Percentiles rank a stretch among this genome's conserved stretches.
Evolutionary conservation across 176 grass and related monocot genomes (phyloP).

Genomic region (Rhynchospora breviuscula): DNA sequence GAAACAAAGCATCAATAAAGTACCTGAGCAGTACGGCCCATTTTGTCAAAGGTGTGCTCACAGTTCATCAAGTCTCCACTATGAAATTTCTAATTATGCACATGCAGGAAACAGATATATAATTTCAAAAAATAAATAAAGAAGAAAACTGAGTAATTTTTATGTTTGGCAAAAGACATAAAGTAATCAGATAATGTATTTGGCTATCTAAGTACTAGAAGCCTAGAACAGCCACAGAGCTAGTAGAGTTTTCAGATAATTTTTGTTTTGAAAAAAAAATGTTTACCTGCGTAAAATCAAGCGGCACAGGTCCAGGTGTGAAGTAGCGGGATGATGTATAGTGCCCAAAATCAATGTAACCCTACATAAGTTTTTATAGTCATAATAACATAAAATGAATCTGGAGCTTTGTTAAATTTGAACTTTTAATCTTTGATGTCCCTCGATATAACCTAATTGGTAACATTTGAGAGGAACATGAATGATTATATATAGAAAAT

Average conservation of each 20-base stretch:
- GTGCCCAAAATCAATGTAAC: constrained; percentile 78
- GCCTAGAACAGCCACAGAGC: neutral
- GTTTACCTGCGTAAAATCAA: constrained; percentile 82
- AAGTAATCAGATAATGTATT: neutral
- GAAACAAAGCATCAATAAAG: neutral
- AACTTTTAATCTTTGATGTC: neutral
- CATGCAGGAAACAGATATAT: neutral
- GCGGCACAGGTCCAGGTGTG: constrained; percentile 42
- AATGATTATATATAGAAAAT: neutral
- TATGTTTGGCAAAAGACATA: neutral
- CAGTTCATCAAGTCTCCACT: constrained; percentile 77
- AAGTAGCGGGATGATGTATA: constrained; percentile 55
- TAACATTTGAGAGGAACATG: neutral
- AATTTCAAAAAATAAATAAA: neutral
- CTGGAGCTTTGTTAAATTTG: neutral
- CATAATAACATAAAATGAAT: neutral
- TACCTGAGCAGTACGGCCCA: constrained; percentile 95
- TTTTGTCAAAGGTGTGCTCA: constrained; percentile 57
- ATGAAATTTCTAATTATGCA: constrained; percentile 51
- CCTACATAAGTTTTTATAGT: constrained; percentile 35
- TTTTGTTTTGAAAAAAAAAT: neutral
- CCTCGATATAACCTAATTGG: neutral
- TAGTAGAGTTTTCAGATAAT: neutral
- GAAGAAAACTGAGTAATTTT: neutral
- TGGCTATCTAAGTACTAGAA: neutral